Conservation (phyloP, 2,329 filamentous ascomycete genomes). For the Torrubiella hemipterigena region DNA sequence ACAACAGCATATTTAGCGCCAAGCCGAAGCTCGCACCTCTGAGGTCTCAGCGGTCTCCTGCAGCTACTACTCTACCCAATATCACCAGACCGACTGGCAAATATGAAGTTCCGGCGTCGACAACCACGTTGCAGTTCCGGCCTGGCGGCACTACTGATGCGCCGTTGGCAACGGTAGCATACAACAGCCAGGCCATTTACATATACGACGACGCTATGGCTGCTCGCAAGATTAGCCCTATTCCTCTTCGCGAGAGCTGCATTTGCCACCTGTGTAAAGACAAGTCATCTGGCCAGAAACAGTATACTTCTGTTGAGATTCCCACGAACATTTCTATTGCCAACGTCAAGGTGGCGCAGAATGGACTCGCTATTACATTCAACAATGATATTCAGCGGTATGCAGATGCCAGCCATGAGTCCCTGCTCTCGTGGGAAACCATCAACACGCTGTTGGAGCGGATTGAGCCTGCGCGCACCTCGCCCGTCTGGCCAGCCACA, state of each 20-base stretch:
- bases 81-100: too few species aligned
- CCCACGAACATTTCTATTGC: constrained; percentile 19
- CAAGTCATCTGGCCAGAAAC: constrained; percentile 47
- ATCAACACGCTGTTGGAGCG: constrained; percentile 20
- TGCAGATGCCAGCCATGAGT: constrained; percentile 18
- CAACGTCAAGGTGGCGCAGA: constrained; percentile 16
- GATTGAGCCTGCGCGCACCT: constrained; percentile 11
- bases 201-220: too few species aligned
- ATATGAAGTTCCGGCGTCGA: too few species aligned
- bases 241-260: constrained; percentile 43
- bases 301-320: constrained; percentile 31
- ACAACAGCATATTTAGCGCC: too few species aligned
- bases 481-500: constrained; percentile 10
- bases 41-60: too few species aligned
- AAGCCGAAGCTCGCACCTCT: too few species aligned
- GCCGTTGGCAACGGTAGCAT: too few species aligned
- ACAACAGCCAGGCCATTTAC: too few species aligned
- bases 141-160: too few species aligned
- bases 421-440: constrained; percentile 20
- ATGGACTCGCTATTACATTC: constrained; percentile 50
- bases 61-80: too few species aligned
- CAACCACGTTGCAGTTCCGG: too few species aligned
- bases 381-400: constrained; percentile 26
- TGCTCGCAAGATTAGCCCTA: too few species aligned
- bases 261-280: constrained; percentile 40